These are phyloP conservation scores for Penicillium roqueforti DNA, from an alignment of 495 filamentous ascomycete species.

Conservation along the genomic window DNA sequence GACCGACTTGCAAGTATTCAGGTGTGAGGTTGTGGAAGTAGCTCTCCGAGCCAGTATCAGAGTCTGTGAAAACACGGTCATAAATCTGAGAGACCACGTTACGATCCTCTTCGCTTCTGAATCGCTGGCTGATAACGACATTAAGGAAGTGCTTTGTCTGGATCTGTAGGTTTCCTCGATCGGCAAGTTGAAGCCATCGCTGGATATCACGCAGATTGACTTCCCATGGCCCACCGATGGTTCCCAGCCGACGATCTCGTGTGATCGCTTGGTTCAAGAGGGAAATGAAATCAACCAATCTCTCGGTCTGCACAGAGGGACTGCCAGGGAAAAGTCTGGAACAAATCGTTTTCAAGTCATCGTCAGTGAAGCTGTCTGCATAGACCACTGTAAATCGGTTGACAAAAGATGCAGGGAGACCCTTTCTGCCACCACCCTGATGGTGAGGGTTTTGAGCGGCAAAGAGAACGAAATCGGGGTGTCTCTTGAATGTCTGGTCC, in stretches of 20 bases:
- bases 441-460: slow-evolving; percentile 97
- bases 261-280: slow-evolving; percentile 66
- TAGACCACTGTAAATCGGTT: slow-evolving; percentile 98
- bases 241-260: slow-evolving; percentile 61
- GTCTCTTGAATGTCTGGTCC: slow-evolving; percentile 84
- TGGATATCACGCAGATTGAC: slow-evolving; percentile 92
- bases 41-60: slow-evolving; percentile 33
- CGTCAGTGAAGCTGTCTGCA: slow-evolving; percentile 76
- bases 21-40: slow-evolving; percentile 66
- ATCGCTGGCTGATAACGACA: slow-evolving; percentile 83
- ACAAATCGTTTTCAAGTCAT: slow-evolving; percentile 80
- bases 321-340: slow-evolving; percentile 66
- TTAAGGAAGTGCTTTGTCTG: slow-evolving; percentile 68
- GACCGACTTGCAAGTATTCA: slow-evolving; percentile 69
- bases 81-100: slow-evolving; percentile 60
- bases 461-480: slow-evolving; percentile 86
- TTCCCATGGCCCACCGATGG: slow-evolving; percentile 91
- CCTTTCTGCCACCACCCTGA: slow-evolving; percentile 94
- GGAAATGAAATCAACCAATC: slow-evolving; percentile 76
- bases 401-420: slow-evolving; percentile 90
- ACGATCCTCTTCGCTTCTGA: slow-evolving; percentile 68
- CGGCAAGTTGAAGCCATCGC: slow-evolving; percentile 77
- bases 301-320: slow-evolving; percentile 49
- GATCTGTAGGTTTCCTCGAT: slow-evolving; percentile 44
- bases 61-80: slow-evolving; percentile 45